A percentile compares a stretch with the other conserved stretches of the same genome.
Evolutionary conservation across 805 yeast genomes (phyloP).

Genomic region (Saccharomycopsis olivae): DNA sequence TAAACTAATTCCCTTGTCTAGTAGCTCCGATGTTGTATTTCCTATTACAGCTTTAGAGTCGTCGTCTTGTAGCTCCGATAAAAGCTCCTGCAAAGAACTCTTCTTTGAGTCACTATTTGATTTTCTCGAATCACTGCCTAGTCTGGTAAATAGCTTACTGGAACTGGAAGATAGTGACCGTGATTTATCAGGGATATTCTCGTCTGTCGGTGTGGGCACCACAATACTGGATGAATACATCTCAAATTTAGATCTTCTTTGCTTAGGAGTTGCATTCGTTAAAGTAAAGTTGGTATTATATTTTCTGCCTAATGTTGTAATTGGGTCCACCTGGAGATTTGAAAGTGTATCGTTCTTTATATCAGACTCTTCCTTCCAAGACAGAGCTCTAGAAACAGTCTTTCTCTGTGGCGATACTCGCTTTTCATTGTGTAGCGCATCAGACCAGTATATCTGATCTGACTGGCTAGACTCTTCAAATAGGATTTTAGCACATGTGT

Average conservation of each 20-base stretch:
- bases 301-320: constrained; percentile 12
- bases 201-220: background rate
- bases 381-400: too few relatives aligned
- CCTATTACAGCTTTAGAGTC: constrained; percentile 1
- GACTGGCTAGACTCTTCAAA: too few relatives aligned
- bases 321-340: constrained; percentile 14
- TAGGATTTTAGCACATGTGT: too few relatives aligned
- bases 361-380: too few relatives aligned
- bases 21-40: constrained; percentile 14
- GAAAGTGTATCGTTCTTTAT: background rate
- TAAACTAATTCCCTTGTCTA: constrained; percentile 15
- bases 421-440: background rate
- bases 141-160: constrained; percentile 7
- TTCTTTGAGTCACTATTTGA: background rate
- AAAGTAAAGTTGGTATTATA: constrained; percentile 14
- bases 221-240: background rate
- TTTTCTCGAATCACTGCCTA: background rate
- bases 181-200: too few relatives aligned
- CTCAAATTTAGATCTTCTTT: too few relatives aligned
- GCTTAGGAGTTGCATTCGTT: background rate
- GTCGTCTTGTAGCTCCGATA: constrained; percentile 6
- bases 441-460: too few relatives aligned
- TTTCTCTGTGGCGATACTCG: background rate
- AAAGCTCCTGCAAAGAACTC: constrained; percentile 10
- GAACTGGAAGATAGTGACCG: constrained; percentile 3